Conservation (phyloP, 2,329 filamentous ascomycete species). For the Xenoacremonium recifei region DNA sequence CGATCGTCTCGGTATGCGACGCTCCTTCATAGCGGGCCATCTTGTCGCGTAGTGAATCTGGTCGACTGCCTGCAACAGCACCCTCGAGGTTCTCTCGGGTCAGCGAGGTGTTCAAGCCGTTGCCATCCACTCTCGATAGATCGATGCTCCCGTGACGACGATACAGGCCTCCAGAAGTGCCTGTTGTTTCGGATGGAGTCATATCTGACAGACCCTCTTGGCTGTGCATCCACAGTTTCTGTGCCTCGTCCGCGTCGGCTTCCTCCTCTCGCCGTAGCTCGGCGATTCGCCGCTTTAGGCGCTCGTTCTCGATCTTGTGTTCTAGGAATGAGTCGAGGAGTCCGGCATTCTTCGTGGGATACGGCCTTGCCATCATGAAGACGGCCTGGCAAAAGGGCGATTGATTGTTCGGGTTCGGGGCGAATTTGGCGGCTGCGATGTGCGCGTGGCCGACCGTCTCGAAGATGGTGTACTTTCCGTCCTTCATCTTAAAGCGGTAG, state of each 20-base stretch:
- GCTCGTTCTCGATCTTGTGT: slow-evolving; percentile 95
- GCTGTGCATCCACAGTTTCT: slow-evolving; percentile 59
- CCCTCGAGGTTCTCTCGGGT: slow-evolving; percentile 81
- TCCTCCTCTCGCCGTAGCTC: slow-evolving; percentile 84
- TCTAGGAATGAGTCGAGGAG: slow-evolving; percentile 91
- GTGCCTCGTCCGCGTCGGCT: slow-evolving; percentile 69
- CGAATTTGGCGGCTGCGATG: slow-evolving; percentile 67
- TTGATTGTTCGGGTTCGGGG: slow-evolving; percentile 61
- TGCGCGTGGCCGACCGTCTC: slow-evolving; percentile 93
- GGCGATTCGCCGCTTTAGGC: slow-evolving; percentile 77
- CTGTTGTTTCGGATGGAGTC: slow-evolving; percentile 47
- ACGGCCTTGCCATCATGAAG: slow-evolving; percentile 89
- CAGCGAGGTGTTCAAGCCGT: slow-evolving; percentile 63
- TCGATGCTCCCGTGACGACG: slow-evolving; percentile 36
- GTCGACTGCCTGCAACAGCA: slow-evolving; percentile 60
- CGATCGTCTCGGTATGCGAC: slow-evolving; percentile 81
- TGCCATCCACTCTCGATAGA: slow-evolving; percentile 68
- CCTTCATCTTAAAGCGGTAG: slow-evolving; percentile 76
- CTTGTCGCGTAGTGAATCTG: slow-evolving; percentile 79
- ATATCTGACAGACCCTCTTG: slow-evolving; percentile 56
- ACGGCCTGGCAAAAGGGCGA: slow-evolving; percentile 80
- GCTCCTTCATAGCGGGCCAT: slow-evolving; percentile 78
- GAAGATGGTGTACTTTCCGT: slow-evolving; percentile 75
- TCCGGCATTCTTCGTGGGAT: slow-evolving; percentile 82
- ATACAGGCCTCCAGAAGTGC: slow-evolving; percentile 31